phyloP scores from a whole-genome alignment of 2,329 filamentous ascomycete species.

The Xylaria arbuscula region DNA sequence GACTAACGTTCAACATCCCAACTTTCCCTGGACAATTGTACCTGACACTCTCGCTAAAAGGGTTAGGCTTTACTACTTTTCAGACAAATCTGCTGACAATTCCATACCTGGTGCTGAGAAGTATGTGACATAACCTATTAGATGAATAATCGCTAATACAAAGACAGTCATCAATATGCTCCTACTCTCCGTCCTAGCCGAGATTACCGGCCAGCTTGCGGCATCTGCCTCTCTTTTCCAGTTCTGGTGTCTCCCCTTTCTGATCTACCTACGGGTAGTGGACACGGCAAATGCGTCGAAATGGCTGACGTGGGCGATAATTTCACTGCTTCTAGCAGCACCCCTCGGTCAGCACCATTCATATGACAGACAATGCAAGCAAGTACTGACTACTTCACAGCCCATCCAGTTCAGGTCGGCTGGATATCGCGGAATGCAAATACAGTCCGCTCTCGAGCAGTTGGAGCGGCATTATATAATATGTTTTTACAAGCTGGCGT shows the following conservation, averaged over 20 bases:
- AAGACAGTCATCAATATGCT: constrained; percentile 53
- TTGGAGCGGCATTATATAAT: constrained; percentile 69
- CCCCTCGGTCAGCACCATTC: constrained; percentile 51
- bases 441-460: constrained; percentile 66
- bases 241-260: constrained; percentile 70
- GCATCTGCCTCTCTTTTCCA: constrained; percentile 62
- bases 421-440: constrained; percentile 65
- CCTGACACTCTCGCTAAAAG: constrained; percentile 62
- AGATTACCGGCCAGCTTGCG: constrained; percentile 62
- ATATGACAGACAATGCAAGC: neutral
- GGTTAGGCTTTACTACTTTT: constrained; percentile 64
- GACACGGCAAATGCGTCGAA: constrained; percentile 54
- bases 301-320: constrained; percentile 58
- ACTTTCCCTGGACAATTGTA: constrained; percentile 59
- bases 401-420: constrained; percentile 46
- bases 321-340: constrained; percentile 55
- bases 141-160: neutral
- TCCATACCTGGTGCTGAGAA: constrained; percentile 52
- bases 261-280: constrained; percentile 62
- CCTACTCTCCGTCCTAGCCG: constrained; percentile 53
- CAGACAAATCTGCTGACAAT: constrained; percentile 67
- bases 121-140: constrained; percentile 43
- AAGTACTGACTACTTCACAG: constrained; percentile 33
- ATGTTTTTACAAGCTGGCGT: constrained; percentile 53
- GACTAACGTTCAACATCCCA: constrained; percentile 61